Conservation (phyloP, 2,329 filamentous ascomycete genomes). For the Coniochaeta sp. region DNA sequence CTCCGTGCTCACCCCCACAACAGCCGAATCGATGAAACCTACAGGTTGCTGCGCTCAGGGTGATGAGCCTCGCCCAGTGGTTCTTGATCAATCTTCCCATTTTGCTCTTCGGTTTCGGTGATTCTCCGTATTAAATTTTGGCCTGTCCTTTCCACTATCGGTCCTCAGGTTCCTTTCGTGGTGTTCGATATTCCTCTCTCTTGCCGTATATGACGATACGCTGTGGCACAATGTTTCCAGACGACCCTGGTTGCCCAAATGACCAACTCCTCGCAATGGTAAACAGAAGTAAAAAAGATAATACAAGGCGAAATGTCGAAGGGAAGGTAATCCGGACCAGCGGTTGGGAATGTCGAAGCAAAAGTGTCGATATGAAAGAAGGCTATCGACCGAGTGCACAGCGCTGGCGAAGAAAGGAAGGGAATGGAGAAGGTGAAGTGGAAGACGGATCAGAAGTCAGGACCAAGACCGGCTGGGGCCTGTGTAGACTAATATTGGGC, state of each 20-base stretch:
- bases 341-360: constrained; percentile 23
- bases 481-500: constrained; percentile 21
- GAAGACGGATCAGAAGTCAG: constrained; percentile 3
- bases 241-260: not conserved
- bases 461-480: constrained; percentile 14
- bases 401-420: constrained; percentile 28
- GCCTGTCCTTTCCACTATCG: not conserved
- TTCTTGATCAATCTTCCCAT: constrained; percentile 99
- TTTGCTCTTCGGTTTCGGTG: constrained; percentile 6
- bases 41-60: constrained; percentile 78
- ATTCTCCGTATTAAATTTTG: constrained; percentile 5
- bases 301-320: constrained; percentile 14
- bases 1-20: not conserved
- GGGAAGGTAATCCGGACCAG: constrained; percentile 45
- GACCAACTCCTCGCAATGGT: not conserved
- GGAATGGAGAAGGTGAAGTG: constrained; percentile 17
- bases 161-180: constrained; percentile 5
- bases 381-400: constrained; percentile 46
- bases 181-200: constrained; percentile 5
- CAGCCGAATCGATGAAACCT: constrained; percentile 24
- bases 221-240: not conserved
- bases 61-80: constrained; percentile 93
- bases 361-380: constrained; percentile 41
- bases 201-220: constrained; percentile 11
- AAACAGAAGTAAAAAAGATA: constrained; percentile 5